Percentiles rank a stretch among this genome's conserved stretches.
Evolutionary conservation across 805 yeast species (phyloP).

Genomic region (Ogataea glucozyma): DNA sequence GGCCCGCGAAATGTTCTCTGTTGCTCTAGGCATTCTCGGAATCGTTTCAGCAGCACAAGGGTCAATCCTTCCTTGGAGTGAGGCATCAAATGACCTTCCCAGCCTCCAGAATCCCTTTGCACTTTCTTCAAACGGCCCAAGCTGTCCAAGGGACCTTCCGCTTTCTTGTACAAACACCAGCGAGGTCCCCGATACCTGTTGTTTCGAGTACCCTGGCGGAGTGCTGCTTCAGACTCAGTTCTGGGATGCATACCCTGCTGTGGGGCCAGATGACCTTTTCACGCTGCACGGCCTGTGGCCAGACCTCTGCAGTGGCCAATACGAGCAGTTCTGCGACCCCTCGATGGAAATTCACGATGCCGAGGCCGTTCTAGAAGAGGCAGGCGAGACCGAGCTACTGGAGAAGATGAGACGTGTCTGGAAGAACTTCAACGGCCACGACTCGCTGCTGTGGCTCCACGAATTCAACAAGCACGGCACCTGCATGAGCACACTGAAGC

Average conservation of each 20-base stretch:
- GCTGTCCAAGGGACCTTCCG: constrained; percentile 61
- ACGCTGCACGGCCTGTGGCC: constrained; percentile 91
- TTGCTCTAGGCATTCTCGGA: background rate
- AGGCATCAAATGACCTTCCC: background rate
- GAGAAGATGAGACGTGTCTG: constrained; percentile 60
- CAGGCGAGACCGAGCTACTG: constrained; percentile 53
- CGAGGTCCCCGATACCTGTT: constrained; percentile 62
- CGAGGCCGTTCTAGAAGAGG: constrained; percentile 44
- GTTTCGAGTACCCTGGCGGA: constrained; percentile 88
- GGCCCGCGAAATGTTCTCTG: background rate
- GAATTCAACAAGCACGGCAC: constrained; percentile 95
- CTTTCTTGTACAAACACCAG: constrained; percentile 60
- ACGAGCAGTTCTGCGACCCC: constrained; percentile 74
- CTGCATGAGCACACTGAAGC: constrained; percentile 78
- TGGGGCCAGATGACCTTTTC: constrained; percentile 70
- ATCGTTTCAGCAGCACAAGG: background rate
- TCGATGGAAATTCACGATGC: constrained; percentile 55
- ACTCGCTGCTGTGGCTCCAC: constrained; percentile 78
- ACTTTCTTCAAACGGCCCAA: background rate
- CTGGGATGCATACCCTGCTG: constrained; percentile 83
- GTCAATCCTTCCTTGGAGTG: constrained; percentile 4
- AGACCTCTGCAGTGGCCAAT: constrained; percentile 82
- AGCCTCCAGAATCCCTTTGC: background rate
- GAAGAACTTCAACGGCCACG: constrained; percentile 73
- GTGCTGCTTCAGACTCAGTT: constrained; percentile 82